These are phyloP conservation scores for Filobasidium floriforme DNA, from an alignment of 768 basidiomycete genomes.

Conservation along the genomic window DNA sequence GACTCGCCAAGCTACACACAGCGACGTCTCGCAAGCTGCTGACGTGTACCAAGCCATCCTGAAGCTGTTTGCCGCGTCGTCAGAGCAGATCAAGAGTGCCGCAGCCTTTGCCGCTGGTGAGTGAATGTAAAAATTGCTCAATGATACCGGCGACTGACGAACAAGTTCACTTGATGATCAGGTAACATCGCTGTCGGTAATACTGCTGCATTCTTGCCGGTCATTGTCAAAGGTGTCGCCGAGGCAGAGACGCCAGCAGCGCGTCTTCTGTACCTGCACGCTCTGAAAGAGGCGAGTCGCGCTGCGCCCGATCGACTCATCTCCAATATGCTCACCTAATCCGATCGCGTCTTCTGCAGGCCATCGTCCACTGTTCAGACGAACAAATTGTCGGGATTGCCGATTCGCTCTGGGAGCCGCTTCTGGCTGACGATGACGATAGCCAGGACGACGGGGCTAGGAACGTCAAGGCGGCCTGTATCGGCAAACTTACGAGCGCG, in stretches of 20 bases:
- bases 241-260: constrained; percentile 54
- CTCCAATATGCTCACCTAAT: background rate
- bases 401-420: constrained; percentile 79
- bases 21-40: constrained; percentile 74
- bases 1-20: constrained; percentile 41
- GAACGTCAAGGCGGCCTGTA: constrained; percentile 90
- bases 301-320: background rate
- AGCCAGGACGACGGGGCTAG: constrained; percentile 72
- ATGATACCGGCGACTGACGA: background rate
- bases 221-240: constrained; percentile 61
- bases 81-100: constrained; percentile 75
- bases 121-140: constrained; percentile 24
- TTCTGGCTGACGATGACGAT: constrained; percentile 69
- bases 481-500: constrained; percentile 88
- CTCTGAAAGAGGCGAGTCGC: constrained; percentile 71
- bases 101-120: constrained; percentile 88
- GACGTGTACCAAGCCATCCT: constrained; percentile 37
- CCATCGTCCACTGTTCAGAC: constrained; percentile 82
- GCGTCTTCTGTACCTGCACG: constrained; percentile 77
- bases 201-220: constrained; percentile 73
- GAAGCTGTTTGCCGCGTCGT: constrained; percentile 62
- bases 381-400: constrained; percentile 78
- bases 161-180: constrained; percentile 34
- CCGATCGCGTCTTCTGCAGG: constrained; percentile 48
- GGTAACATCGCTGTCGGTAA: constrained; percentile 96